Evolutionary conservation across 345 rosid species (phyloP).

Genomic region (Eucalyptus curtisii): DNA sequence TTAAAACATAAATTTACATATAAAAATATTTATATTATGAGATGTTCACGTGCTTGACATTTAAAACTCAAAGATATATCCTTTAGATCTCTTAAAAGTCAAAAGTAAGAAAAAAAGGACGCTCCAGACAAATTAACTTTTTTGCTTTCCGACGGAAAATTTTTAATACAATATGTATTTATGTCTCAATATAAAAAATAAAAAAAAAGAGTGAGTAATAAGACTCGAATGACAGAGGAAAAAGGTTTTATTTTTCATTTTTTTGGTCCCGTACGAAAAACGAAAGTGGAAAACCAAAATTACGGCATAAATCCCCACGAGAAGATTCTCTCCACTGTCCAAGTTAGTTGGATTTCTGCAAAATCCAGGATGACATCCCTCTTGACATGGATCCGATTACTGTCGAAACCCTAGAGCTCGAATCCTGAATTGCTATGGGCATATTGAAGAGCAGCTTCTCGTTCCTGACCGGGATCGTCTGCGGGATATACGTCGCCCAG

Average conservation of each 20-base stretch:
- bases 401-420: background rate
- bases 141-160: background rate
- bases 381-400: background rate
- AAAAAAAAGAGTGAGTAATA: background rate
- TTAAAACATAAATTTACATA: background rate
- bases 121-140: background rate
- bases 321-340: background rate
- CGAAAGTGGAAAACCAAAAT: background rate
- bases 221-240: background rate
- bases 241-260: background rate
- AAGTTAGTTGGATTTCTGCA: background rate
- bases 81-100: background rate
- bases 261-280: background rate
- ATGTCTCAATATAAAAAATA: background rate
- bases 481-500: conserved; percentile 77
- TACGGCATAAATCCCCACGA: background rate
- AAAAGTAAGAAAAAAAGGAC: background rate
- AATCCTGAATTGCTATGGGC: conserved; percentile 20
- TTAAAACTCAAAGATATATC: background rate
- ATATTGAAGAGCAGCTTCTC: conserved; percentile 53
- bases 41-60: background rate
- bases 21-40: background rate
- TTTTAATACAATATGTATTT: background rate
- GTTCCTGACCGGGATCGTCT: conserved; percentile 46
- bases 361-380: background rate